Conservation (phyloP, 192 early-diverging fungal species). For the Coemansia aciculifera region DNA sequence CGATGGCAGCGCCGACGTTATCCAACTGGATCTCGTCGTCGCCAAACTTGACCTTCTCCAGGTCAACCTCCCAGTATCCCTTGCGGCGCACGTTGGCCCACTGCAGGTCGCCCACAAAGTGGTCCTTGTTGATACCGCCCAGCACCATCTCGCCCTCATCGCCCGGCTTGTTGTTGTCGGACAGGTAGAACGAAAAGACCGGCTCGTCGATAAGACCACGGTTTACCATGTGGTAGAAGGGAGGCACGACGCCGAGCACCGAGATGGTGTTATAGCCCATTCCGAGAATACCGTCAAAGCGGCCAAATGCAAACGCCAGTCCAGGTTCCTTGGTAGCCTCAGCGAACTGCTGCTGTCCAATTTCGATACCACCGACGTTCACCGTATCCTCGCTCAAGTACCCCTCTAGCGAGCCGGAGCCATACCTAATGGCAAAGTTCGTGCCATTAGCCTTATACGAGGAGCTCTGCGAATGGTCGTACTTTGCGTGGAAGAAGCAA, state of each 20-base stretch:
- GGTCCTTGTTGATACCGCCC: conserved; percentile 78
- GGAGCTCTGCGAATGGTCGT: conserved; percentile 77
- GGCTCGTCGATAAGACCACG: conserved; percentile 78
- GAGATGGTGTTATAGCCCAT: conserved; percentile 89
- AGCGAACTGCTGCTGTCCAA: conserved; percentile 85
- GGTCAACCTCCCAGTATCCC: conserved; percentile 96
- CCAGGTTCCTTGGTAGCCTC: conserved; percentile 97
- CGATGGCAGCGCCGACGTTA: conserved; percentile 78
- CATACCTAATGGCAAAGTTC: conserved; percentile 92
- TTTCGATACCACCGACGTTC: conserved; percentile 67
- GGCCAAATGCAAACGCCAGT: conserved; percentile 87
- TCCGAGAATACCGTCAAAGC: conserved; percentile 98
- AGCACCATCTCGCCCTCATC: conserved; percentile 84
- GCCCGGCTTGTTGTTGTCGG: conserved; percentile 63
- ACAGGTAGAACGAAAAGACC: conserved; percentile 88
- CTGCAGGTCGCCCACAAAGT: conserved; percentile 68
- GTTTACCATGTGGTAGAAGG: conserved; percentile 92
- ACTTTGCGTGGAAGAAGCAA: conserved; percentile 90
- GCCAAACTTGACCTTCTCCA: conserved; percentile 77
- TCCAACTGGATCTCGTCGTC: conserved; percentile 71
- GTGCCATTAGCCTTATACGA: conserved; percentile 90
- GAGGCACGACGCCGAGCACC: conserved; percentile 85
- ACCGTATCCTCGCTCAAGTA: conserved; percentile 85
- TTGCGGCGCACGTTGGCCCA: conserved; percentile 89
- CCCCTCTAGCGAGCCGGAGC: conserved; percentile 90